A percentile compares a stretch with the other conserved stretches of the same genome.
Evolutionary conservation across 2,329 filamentous ascomycete species (phyloP).

Genomic region (Fusarium protoensiforme): DNA sequence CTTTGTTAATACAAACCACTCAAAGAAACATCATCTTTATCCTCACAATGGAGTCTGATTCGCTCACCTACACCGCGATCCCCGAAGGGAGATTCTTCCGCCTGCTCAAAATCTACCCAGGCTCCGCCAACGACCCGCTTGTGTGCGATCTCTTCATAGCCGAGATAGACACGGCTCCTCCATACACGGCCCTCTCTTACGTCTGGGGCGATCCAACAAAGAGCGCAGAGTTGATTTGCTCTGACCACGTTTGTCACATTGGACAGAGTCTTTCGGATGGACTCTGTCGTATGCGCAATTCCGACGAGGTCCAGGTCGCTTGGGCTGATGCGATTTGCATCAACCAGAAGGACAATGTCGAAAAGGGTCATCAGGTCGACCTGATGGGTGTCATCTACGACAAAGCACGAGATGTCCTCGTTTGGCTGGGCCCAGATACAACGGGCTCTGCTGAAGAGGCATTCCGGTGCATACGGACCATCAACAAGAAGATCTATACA

Average conservation of each 20-base stretch:
- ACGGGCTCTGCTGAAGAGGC: background rate
- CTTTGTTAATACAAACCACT: background rate
- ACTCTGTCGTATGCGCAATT: background rate
- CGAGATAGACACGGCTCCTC: background rate
- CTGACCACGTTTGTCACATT: background rate
- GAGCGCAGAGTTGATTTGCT: background rate
- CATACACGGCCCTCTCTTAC: constrained; percentile 10
- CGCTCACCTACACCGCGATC: background rate
- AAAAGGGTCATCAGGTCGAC: constrained; percentile 17
- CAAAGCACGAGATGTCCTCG: constrained; percentile 3
- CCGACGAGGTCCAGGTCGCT: background rate
- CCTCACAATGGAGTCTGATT: background rate
- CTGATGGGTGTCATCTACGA: constrained; percentile 16
- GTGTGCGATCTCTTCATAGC: constrained; percentile 5
- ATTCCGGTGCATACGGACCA: constrained; percentile 3
- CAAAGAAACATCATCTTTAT: background rate
- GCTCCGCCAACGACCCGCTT: background rate
- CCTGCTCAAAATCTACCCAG: background rate
- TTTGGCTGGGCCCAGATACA: constrained; percentile 10
- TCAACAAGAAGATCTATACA: constrained; percentile 9
- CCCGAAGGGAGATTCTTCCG: background rate
- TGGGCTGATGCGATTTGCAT: constrained; percentile 13
- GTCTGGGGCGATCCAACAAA: constrained; percentile 7
- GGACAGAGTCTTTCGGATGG: constrained; percentile 7
- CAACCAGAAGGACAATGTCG: constrained; percentile 8